A percentile compares a stretch with the other conserved stretches of the same genome.
Conservation (phyloP, 495 filamentous ascomycete genomes). For the Jackrogersella multiformis region DNA sequence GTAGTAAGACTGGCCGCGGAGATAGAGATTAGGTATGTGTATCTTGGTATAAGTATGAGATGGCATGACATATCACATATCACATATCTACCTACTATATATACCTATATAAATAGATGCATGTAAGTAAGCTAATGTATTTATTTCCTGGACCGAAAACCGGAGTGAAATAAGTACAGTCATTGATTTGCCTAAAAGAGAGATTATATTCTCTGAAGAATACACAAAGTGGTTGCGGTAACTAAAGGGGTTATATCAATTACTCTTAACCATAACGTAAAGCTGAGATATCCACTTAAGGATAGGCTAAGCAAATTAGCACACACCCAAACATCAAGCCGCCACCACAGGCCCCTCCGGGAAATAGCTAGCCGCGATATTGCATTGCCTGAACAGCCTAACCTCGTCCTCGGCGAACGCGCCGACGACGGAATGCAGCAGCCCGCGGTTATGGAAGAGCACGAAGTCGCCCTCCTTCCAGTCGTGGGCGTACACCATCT, state of each 20-base stretch:
- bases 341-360: slow-evolving; percentile 55
- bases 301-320: not conserved
- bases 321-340: not conserved
- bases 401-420: slow-evolving; percentile 76
- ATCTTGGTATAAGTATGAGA: not conserved
- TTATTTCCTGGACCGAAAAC: too few relatives aligned
- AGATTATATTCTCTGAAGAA: too few relatives aligned
- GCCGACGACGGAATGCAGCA: slow-evolving; percentile 76
- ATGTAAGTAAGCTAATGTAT: too few relatives aligned
- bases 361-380: slow-evolving; percentile 68
- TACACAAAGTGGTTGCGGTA: too few relatives aligned
- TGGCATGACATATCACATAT: too few relatives aligned
- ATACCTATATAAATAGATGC: not conserved
- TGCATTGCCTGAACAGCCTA: slow-evolving; percentile 77
- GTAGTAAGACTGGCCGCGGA: too few relatives aligned
- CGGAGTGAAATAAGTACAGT: too few relatives aligned
- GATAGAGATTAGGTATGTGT: not conserved
- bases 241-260: too few relatives aligned
- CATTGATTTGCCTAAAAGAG: too few relatives aligned
- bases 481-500: slow-evolving; percentile 75
- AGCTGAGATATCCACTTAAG: not conserved
- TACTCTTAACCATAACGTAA: too few relatives aligned
- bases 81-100: not conserved
- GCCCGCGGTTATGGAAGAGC: slow-evolving; percentile 76
- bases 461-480: slow-evolving; percentile 79